These are phyloP conservation scores for Auriscalpium microsporum DNA, from an alignment of 768 basidiomycete genomes.

Conservation along the genomic window DNA sequence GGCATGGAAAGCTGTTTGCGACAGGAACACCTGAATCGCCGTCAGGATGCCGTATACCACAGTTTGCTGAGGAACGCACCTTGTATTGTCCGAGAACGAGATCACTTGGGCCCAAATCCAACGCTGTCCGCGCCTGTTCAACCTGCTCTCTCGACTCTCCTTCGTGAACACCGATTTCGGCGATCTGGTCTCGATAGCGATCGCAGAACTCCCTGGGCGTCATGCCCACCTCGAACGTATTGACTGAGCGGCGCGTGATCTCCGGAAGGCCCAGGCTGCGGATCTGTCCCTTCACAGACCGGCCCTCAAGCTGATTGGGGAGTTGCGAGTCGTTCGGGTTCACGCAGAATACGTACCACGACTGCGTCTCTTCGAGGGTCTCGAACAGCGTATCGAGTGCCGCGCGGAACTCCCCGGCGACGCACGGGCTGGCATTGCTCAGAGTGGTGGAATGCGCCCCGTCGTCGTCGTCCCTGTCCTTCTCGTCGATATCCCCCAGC, in stretches of 20 bases:
- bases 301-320: constrained; percentile 88
- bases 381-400: constrained; percentile 82
- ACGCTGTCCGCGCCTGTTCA: constrained; percentile 45
- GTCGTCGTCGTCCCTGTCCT: constrained; percentile 38
- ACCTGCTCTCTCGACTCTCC: constrained; percentile 54
- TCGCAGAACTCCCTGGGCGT: constrained; percentile 80
- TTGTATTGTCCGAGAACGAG: constrained; percentile 77
- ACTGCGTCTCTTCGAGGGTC: constrained; percentile 81
- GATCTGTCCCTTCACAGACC: constrained; percentile 88
- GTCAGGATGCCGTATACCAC: neutral
- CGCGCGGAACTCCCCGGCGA: constrained; percentile 81
- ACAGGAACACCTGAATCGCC: constrained; percentile 72
- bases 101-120: constrained; percentile 59
- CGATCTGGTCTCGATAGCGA: constrained; percentile 66
- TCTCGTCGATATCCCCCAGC: constrained; percentile 37
- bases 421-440: constrained; percentile 46
- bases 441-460: constrained; percentile 23
- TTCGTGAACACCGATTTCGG: constrained; percentile 45
- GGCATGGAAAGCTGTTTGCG: constrained; percentile 74
- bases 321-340: constrained; percentile 94
- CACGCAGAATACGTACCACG: constrained; percentile 88
- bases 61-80: constrained; percentile 35
- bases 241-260: constrained; percentile 57
- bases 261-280: constrained; percentile 72
- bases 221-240: constrained; percentile 78